A percentile compares a stretch with the other conserved stretches of the same genome.
Evolutionary conservation across 176 grass and related monocot genomes (phyloP).

Genomic region (Avena insularis): DNA sequence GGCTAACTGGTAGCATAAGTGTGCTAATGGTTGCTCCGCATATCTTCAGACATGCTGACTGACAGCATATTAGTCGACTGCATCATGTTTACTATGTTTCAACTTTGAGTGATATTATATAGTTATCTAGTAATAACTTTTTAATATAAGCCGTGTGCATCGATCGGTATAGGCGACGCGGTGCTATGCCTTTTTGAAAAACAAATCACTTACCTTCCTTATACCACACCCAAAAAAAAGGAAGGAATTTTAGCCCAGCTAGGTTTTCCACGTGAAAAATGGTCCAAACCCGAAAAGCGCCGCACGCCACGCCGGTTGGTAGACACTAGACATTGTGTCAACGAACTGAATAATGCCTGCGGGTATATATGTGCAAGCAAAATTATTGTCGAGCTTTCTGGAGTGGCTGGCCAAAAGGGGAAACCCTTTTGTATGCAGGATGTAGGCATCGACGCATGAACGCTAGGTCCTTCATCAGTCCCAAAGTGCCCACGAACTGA

Average conservation of each 20-base stretch:
- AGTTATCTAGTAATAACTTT: too few species aligned
- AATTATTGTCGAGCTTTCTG: constrained; percentile 53
- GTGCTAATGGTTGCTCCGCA: too few species aligned
- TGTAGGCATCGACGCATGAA: background rate
- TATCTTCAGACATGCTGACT: too few species aligned
- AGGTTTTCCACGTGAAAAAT: constrained; percentile 21
- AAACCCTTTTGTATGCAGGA: background rate
- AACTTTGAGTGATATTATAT: too few species aligned
- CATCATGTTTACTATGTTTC: too few species aligned
- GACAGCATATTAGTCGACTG: too few species aligned
- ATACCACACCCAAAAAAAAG: too few species aligned
- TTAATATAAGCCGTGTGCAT: too few species aligned
- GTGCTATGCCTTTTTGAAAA: too few species aligned
- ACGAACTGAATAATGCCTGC: constrained; percentile 33
- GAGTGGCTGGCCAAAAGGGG: constrained; percentile 46
- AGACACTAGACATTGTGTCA: constrained; percentile 24
- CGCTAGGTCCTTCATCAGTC: background rate
- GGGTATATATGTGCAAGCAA: background rate
- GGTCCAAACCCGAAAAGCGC: constrained; percentile 27
- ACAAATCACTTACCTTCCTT: too few species aligned
- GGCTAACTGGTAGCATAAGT: too few species aligned
- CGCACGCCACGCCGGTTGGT: constrained; percentile 57
- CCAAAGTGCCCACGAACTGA: constrained; percentile 6
- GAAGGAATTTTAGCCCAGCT: background rate
- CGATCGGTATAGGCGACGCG: too few species aligned